Base-by-base conservation (phyloP, 2,329 filamentous ascomycete species). In the Colletotrichum magnum region DNA sequence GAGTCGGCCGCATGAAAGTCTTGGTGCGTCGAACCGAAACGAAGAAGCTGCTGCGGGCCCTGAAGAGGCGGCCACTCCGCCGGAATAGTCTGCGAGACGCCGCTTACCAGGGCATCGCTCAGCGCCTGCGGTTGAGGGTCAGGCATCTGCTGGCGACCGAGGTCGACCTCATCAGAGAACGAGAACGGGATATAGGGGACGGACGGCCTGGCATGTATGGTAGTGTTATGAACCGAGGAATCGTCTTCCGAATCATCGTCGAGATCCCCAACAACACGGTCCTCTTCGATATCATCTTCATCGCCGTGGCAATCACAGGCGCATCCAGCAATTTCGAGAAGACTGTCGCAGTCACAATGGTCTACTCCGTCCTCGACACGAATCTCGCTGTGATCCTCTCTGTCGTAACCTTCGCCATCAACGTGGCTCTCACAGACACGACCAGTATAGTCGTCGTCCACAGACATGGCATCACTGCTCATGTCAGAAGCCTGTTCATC, bases 301-400 rank as follows among this genome's bases (percentile, higher is more conserved):
- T 74, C 77, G 26, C 72, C 72, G 0, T 72, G 65, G 24, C 76
- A 76, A 41, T 80, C 77, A 2, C 74, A 68, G 18, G 83, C 81
- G 7, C 74, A 68, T 13, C 18, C 50, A 24, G 24, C 47, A 39
- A 62, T 10, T 36, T 36, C 32, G 32, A 10, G 2, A 9, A 36
- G 32, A 10, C 32, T 36, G 32, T 36, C 32, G 32, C 32, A 36
- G 32, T 36, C 32, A 36, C 32, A 36, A 6, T 61, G 39, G 21
- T 59, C 48, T 32, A 68, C 51, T 4, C n/a, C 52, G 15, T 26
- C 51, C 18, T 21, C 62, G n/a, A n/a, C 24, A 73, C 75, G 52
- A 10, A 45, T 47, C 5, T 36, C 32, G 32, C 32, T 10, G 32
- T 36, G 32, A 36, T 36, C 32, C 32, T 10, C 7, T 4, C 70